These are phyloP conservation scores for Globisporangium heterothallicum DNA, from an alignment of 352 stramenopile genomes.

Conservation along the genomic window DNA sequence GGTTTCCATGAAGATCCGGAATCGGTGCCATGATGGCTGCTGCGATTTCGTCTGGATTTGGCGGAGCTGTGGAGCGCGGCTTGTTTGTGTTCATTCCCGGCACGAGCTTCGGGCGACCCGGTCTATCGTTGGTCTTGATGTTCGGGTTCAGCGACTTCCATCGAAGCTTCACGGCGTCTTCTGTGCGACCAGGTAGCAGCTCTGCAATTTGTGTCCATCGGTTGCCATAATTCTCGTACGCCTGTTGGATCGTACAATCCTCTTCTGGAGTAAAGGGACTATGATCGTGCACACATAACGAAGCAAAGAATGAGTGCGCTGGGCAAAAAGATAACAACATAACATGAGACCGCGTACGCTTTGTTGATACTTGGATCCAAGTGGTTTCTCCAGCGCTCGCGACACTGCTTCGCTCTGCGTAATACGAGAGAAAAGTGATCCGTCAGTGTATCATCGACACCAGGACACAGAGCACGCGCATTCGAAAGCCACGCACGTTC, in stretches of 20 bases:
- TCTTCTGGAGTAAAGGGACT: slow-evolving; percentile 87
- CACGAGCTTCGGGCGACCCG: slow-evolving; percentile 54
- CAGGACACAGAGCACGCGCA: neutral
- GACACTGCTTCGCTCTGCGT: slow-evolving; percentile 90
- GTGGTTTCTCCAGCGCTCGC: slow-evolving; percentile 95
- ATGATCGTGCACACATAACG: neutral
- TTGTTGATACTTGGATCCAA: slow-evolving; percentile 92
- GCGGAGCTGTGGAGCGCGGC: slow-evolving; percentile 29
- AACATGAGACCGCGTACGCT: slow-evolving; percentile 38
- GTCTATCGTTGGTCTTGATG: slow-evolving; percentile 49
- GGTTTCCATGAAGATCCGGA: slow-evolving; percentile 2
- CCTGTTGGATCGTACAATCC: slow-evolving; percentile 91
- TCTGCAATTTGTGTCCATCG: slow-evolving; percentile 93
- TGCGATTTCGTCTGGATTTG: slow-evolving; percentile 53
- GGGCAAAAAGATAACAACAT: neutral
- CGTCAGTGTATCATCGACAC: neutral
- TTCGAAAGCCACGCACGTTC: slow-evolving; percentile 30
- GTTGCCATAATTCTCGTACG: slow-evolving; percentile 90
- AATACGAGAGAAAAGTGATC: slow-evolving; percentile 4
- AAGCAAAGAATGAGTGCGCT: slow-evolving; percentile 8
- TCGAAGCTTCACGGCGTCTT: slow-evolving; percentile 85
- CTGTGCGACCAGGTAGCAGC: slow-evolving; percentile 74
- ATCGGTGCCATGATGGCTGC: slow-evolving; percentile 35
- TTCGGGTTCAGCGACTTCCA: slow-evolving; percentile 76
- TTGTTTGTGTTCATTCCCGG: slow-evolving; percentile 49